Conservation (phyloP, 164 flowering plant species). For the Warburgia ugandensis region DNA sequence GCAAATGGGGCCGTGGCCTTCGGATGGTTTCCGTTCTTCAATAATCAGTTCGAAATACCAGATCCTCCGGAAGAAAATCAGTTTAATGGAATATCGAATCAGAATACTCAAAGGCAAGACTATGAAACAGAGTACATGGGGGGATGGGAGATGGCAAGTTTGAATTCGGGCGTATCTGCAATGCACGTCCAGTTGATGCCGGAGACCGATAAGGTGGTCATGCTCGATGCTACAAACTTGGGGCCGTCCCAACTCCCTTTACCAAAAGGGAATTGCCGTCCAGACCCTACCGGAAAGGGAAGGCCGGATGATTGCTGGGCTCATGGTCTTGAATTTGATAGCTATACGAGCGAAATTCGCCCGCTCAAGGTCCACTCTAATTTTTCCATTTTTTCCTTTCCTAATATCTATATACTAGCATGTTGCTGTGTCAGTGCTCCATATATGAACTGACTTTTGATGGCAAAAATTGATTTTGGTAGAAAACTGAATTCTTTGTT, state of each 20-base stretch:
- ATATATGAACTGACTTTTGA: no score
- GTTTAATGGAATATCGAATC: no score
- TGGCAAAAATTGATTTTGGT: no score
- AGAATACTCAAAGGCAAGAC: no score
- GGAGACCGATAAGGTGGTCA: conserved; percentile 37
- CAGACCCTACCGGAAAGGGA: not conserved
- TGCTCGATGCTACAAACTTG: conserved; percentile 53
- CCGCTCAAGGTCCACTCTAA: conserved; percentile 62
- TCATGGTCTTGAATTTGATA: conserved; percentile 53
- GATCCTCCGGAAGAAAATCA: no score
- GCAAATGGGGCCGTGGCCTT: no score
- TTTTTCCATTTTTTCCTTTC: no score
- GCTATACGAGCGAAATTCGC: conserved; percentile 23
- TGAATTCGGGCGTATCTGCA: conserved; percentile 48
- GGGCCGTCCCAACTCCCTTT: conserved; percentile 32
- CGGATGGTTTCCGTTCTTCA: no score
- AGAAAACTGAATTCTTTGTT: no score
- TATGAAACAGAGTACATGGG: conserved; percentile 25
- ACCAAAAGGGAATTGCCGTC: conserved; percentile 29
- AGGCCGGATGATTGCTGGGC: conserved; percentile 47
- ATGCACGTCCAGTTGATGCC: conserved; percentile 66
- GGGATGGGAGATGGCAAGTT: conserved; percentile 35
- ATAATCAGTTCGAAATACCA: no score
- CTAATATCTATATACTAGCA: no score
- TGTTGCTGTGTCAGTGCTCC: no score